Evolutionary conservation across 2,329 filamentous ascomycete genomes (phyloP).

Genomic region (Raffaelea albimanens): DNA sequence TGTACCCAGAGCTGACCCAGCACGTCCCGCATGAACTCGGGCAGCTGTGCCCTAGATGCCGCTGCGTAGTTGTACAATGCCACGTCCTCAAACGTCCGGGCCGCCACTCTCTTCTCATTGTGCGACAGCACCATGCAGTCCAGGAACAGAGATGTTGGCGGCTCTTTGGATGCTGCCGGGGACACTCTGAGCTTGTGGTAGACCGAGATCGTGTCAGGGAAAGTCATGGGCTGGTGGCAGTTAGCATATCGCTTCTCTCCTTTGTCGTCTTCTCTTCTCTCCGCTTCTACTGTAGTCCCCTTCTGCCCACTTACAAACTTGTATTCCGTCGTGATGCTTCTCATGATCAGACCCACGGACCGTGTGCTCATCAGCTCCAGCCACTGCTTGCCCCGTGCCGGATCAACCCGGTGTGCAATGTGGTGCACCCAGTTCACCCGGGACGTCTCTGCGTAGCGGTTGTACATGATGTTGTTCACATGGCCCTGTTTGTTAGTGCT

Average conservation of each 20-base stretch:
- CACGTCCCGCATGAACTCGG: constrained; percentile 29
- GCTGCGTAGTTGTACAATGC: constrained; percentile 59
- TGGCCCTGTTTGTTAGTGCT: constrained; percentile 42
- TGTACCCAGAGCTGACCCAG: constrained; percentile 25
- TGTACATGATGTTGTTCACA: constrained; percentile 81
- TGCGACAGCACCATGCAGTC: constrained; percentile 66
- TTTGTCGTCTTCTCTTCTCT: too few relatives aligned
- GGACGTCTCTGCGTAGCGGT: constrained; percentile 72
- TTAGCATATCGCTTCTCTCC: too few relatives aligned
- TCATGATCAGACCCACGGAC: constrained; percentile 64
- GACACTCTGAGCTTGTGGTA: constrained; percentile 61
- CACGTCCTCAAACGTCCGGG: constrained; percentile 67
- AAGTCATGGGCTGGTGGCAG: constrained; percentile 60
- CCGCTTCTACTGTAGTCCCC: neutral
- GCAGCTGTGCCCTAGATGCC: constrained; percentile 27
- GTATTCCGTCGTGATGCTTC: constrained; percentile 72
- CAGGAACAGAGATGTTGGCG: constrained; percentile 45
- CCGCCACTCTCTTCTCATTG: constrained; percentile 60
- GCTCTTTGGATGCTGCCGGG: constrained; percentile 33
- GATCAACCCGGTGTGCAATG: constrained; percentile 55
- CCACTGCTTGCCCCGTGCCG: constrained; percentile 55
- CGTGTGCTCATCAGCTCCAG: constrained; percentile 55
- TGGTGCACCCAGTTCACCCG: constrained; percentile 71
- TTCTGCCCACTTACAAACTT: constrained; percentile 60
- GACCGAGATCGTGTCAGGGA: constrained; percentile 72